Evolutionary conservation across 2,329 filamentous ascomycete species (phyloP), one percentile per base, ranked within the genome.

Genomic region (Epichloe brachyelytri): DNA sequence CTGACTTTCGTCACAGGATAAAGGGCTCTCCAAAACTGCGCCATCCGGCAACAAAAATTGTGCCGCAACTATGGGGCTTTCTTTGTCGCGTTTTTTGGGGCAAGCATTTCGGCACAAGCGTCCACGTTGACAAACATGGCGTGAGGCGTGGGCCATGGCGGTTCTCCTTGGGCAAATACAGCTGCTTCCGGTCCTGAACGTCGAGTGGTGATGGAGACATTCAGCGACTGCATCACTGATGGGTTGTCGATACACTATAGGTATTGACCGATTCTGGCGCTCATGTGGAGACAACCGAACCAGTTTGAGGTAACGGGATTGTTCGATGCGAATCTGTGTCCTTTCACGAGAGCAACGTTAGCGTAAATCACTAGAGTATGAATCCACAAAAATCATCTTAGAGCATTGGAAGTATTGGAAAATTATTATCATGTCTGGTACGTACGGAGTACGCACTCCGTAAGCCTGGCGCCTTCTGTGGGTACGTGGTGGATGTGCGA

Each of bases 111-210:
- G 75, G 75, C 55, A 76, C 75, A 36, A 75, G 65, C 59, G 63
- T 78, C 49, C 65, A 67, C 36, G 71, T 70, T 19, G 67, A 71
- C 59, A 67, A 66, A 11, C 63, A 73, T 55, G 75, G 74, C 44
- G 62, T 76, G 7, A 71, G 67, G 47, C 69, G 71, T 11, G 75
- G 74, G 2, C 72, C 73, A 3, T 77, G 73, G 72, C 66, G 74
- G 43, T 72, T 77, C 59, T 71, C 70, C 47, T 63, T 75, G 41
- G 71, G 73, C 54, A 68, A 65, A 43, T 76, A 75, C 60, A 74
- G 68, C 66, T 78, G 75, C 64, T 78, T 78, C 68, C 51, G 51
- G 39, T 44, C 48, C 20, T 49, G 17, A 43, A 11, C 36, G 34
- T 26, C 45, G 45, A 19, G 33, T 36, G 19, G 19, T n/a, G 12